Base-by-base conservation (phyloP, 371 early-diverging fungal genomes). In the Mycotypha africana region DNA sequence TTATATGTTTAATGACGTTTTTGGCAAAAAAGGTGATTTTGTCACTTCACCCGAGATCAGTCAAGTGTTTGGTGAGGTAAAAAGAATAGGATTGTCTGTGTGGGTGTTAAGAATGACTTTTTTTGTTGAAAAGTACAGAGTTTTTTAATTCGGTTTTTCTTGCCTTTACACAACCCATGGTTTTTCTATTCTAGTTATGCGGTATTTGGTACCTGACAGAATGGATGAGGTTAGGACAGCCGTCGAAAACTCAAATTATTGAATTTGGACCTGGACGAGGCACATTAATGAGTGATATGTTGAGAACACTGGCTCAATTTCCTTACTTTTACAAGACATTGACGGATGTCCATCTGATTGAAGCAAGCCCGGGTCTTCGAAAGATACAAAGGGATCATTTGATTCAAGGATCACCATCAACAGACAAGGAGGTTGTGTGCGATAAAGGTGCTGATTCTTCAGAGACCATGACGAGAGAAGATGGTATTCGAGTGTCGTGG, bases 211-310 rank as follows among this genome's bases (percentile, higher is more conserved):
- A 88, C 47, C 53, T 89, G 36, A 70, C 82, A 6, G 84, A 85
- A 45, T 91, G 89, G 89, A 69, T 73, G 59, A 56, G 67, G 36
- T 54, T 72, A 28, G 80, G 82, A 15, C 66, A 73, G 38, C 88
- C 89, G 12, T 40, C 52, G 11, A 60, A 73, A 24, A 66, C 88
- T 9, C 85, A 84, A 40, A 46, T 95, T 26, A 79, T 93, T 4
- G 98, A 97, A 57, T 77, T 95, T 20, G 98, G 98, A 4, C 97
- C 98, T 1, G 98, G 98, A 2, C 63, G 90, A 24, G 98, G 98
- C 24, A 97, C 96, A 9, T 68, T 97, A 38, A 89, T 96, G 89
- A 65, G 72, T 50, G 98, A 97, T 57, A 85, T 97, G 77, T 58
- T 97, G 52, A 72, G 94, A 36, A 78, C 88, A 14, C 53, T 84